phyloP scores from a whole-genome alignment of 345 rosid species.

The Euphorbia peplus region DNA sequence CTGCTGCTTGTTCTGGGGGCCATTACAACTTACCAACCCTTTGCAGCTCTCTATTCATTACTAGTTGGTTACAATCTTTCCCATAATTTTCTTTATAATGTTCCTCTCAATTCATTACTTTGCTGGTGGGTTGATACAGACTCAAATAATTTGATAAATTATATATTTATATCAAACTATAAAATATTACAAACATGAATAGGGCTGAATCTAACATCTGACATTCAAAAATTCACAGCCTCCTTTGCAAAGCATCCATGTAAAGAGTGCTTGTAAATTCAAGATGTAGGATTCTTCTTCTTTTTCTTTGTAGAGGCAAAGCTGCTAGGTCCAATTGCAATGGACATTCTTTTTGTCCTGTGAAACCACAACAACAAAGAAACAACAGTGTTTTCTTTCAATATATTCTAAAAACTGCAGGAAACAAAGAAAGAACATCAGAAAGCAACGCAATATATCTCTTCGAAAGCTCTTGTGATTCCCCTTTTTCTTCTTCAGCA shows the following conservation, averaged over 20 bases:
- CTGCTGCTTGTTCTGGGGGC: too few species aligned
- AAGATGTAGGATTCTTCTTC: slow-evolving; percentile 32
- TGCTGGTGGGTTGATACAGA: too few species aligned
- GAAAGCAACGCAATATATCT: slow-evolving; percentile 29
- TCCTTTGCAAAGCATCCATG: not conserved
- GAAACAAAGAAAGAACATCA: not conserved
- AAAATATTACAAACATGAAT: too few species aligned
- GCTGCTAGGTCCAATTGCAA: slow-evolving; percentile 61
- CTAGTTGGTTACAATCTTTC: too few species aligned
- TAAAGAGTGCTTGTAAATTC: not conserved
- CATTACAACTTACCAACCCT: too few species aligned
- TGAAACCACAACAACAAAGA: not conserved
- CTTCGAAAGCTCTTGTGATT: slow-evolving; percentile 53
- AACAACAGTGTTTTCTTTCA: not conserved
- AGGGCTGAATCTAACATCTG: not conserved
- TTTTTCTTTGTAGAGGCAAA: slow-evolving; percentile 80
- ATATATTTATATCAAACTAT: too few species aligned
- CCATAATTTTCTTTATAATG: too few species aligned
- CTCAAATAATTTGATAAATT: too few species aligned
- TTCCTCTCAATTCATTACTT: too few species aligned
- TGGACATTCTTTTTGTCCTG: slow-evolving; percentile 81
- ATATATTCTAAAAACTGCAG: not conserved
- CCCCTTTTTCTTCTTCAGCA: slow-evolving; percentile 34
- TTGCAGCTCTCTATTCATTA: too few species aligned
- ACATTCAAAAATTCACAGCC: too few species aligned